Evolutionary conservation across 164 flowering plant genomes (phyloP).

Genomic region (Kalanchoe fedtschenkoi): DNA sequence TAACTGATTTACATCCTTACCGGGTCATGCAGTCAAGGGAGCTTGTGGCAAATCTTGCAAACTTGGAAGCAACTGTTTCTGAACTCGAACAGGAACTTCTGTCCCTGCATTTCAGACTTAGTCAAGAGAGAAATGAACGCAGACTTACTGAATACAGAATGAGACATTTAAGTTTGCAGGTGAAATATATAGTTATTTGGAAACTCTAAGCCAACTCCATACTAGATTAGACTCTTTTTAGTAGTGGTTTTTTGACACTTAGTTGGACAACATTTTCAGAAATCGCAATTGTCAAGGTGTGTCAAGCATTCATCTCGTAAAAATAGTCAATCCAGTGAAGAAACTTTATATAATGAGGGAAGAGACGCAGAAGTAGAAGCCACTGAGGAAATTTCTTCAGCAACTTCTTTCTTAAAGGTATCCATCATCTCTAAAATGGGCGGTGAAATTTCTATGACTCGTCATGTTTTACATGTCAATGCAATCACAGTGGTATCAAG

Average conservation of each 20-base stretch:
- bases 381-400: background rate
- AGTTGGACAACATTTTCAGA: conserved; percentile 12
- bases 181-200: conserved; percentile 8
- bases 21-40: conserved; percentile 42
- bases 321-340: conserved; percentile 13
- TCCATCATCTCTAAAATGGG: background rate
- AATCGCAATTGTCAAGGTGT: conserved; percentile 17
- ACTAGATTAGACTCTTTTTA: background rate
- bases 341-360: conserved; percentile 14
- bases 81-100: conserved; percentile 55
- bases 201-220: background rate
- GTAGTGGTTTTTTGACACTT: background rate
- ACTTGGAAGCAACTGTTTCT: conserved; percentile 47
- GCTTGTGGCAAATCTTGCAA: conserved; percentile 41
- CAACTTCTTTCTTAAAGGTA: background rate
- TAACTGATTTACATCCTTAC: background rate
- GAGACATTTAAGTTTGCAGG: conserved; percentile 30
- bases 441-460: too few relatives aligned
- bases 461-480: too few relatives aligned
- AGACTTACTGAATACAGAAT: conserved; percentile 51
- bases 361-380: conserved; percentile 11
- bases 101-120: conserved; percentile 53
- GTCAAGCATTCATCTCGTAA: conserved; percentile 14
- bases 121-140: conserved; percentile 79
- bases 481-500: too few relatives aligned